Base-by-base conservation (phyloP, 2,329 filamentous ascomycete genomes). In the Aspergillus viridinutans region DNA sequence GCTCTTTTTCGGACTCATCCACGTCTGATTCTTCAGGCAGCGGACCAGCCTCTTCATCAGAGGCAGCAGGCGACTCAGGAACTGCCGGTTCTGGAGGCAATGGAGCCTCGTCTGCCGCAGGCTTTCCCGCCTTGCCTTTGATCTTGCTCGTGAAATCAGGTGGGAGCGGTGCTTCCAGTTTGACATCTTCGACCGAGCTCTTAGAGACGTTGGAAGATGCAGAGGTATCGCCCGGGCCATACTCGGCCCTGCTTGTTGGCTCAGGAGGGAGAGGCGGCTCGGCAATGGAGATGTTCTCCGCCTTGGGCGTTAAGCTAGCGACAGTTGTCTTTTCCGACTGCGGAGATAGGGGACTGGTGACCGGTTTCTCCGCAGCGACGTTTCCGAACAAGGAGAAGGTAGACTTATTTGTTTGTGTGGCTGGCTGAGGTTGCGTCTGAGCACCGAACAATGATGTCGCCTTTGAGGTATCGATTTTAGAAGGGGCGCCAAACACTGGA, bases 181-280 rank as follows among this genome's bases (percentile, higher is more conserved):
- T 58, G 12, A 58, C 52, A 10, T 58, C 76, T 9, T 78, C 75
- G 47, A 67, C 56, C 5, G 75, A 76, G 43, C 63, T 69, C 53
- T 73, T 75, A 4, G 75, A 78, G 4, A 73, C 71, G 54, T 74
- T 72, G 3, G 76, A 78, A 8, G 77, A 79, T 8, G 72, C 75
- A 3, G 78, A 79, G n/a, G 78, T 80, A 57, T 81, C 78, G 4
- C 77, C 78, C 26, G 78, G 72, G 8, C 73, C 73, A 64, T 80
- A 80, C 12, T 63, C 70, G 40, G 70, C 71, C 64, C 74, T 78
- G 58, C 76, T 80, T n/a, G 76, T 78, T 4, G 78, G 61, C 43
- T 80, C 77, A 17, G 78, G 78, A 4, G 78, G 78, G 38, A 81
- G 65, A 9, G 78, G 78, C 9, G 69, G 58, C 40, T 69, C 63